Percentiles rank a stretch among this genome's conserved stretches.
Evolutionary conservation across 2,329 filamentous ascomycete species (phyloP).

Genomic region (Pseudogymnoascus sp.): DNA sequence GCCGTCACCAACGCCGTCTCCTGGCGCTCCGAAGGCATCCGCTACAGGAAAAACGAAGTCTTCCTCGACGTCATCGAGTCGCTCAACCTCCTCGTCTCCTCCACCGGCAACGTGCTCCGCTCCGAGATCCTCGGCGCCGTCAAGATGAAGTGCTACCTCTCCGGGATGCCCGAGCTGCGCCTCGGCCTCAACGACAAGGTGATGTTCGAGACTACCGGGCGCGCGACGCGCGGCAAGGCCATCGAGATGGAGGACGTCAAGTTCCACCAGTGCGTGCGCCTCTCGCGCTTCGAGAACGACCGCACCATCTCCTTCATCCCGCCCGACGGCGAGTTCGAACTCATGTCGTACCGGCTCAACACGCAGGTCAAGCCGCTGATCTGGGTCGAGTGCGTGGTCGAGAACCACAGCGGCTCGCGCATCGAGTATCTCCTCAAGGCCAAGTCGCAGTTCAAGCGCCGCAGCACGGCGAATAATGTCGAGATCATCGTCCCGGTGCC

Average conservation of each 20-base stretch:
- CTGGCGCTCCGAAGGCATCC: conserved; percentile 95
- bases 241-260: conserved; percentile 99
- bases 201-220: conserved; percentile 97
- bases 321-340: conserved; percentile 95
- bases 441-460: conserved; percentile 93
- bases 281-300: conserved; percentile 97
- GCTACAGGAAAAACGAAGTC: conserved; percentile 98
- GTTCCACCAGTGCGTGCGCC: conserved; percentile 94
- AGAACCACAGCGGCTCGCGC: conserved; percentile 87
- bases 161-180: conserved; percentile 93
- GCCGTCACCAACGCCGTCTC: conserved; percentile 97
- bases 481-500: conserved; percentile 96
- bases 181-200: conserved; percentile 96
- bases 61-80: conserved; percentile 97
- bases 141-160: conserved; percentile 99
- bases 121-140: conserved; percentile 95
- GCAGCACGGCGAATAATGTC: conserved; percentile 96
- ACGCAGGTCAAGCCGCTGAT: conserved; percentile 97
- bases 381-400: conserved; percentile 97
- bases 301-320: conserved; percentile 98
- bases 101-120: conserved; percentile 88
- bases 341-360: conserved; percentile 98
- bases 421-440: conserved; percentile 99
- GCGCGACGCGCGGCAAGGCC: conserved; percentile 88
- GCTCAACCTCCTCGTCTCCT: conserved; percentile 87